Percentiles rank a stretch among this genome's conserved stretches.
Conservation (phyloP, 345 rosid species). For the Ricinus communis region DNA sequence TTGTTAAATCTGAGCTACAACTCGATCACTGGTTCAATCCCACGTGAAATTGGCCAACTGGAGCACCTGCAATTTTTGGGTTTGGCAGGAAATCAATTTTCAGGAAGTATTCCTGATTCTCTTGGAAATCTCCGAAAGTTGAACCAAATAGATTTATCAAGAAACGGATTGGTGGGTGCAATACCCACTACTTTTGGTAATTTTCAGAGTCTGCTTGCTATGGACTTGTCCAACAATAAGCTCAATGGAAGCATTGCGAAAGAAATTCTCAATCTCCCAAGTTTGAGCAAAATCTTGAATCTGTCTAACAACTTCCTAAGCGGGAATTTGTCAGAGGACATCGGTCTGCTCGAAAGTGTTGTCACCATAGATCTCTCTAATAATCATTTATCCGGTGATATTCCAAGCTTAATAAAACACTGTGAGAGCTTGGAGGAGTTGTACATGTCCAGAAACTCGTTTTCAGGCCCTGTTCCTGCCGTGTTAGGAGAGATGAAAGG, state of each 20-base stretch:
- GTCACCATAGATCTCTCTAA: conserved; percentile 44
- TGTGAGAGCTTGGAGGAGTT: conserved; percentile 53
- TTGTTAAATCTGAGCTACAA: conserved; percentile 42
- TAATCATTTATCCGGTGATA: conserved; percentile 40
- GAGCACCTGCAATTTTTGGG: conserved; percentile 37
- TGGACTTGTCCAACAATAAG: conserved; percentile 52
- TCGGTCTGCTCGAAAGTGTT: conserved; percentile 33
- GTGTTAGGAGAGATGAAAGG: conserved; percentile 38
- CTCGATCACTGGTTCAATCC: conserved; percentile 43
- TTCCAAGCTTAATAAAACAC: conserved; percentile 38
- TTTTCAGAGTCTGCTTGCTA: conserved; percentile 37
- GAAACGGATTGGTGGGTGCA: conserved; percentile 39
- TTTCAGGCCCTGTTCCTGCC: conserved; percentile 42
- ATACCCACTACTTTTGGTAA: conserved; percentile 42
- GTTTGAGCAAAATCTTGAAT: conserved; percentile 38
- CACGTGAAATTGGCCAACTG: conserved; percentile 38
- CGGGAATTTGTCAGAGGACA: conserved; percentile 40
- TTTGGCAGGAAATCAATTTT: conserved; percentile 40
- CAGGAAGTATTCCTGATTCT: conserved; percentile 40
- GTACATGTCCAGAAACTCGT: conserved; percentile 35
- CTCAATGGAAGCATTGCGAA: conserved; percentile 44
- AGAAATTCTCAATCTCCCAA: conserved; percentile 41
- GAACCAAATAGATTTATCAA: conserved; percentile 42
- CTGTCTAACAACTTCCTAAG: conserved; percentile 42
- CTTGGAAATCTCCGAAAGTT: conserved; percentile 40